Percentiles rank a stretch among this genome's conserved stretches.
phyloP scores from a whole-genome alignment of 2,329 filamentous ascomycete genomes.

The Aspergillus sp. region DNA sequence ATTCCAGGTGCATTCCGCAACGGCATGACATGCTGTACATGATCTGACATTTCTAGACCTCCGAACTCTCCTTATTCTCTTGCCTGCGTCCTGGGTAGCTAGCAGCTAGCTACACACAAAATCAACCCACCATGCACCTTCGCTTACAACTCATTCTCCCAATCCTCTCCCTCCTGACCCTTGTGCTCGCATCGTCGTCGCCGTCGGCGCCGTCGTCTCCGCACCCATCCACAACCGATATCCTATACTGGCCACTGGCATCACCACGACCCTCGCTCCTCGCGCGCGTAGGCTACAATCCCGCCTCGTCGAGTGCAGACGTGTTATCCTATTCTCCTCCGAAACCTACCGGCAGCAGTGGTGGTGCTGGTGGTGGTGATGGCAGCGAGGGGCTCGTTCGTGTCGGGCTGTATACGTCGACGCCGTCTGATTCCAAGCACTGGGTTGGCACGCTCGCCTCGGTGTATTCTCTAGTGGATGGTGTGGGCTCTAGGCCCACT shows the following conservation, averaged over 20 bases:
- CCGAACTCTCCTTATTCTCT: background rate
- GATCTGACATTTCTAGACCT: too few relatives aligned
- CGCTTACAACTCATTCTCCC: slow-evolving; percentile 3
- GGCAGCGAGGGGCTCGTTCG: slow-evolving; percentile 44
- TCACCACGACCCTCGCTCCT: slow-evolving; percentile 27
- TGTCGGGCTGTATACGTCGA: slow-evolving; percentile 43
- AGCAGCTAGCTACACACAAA: background rate
- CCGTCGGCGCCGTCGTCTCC: slow-evolving; percentile 6
- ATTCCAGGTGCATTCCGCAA: too few relatives aligned
- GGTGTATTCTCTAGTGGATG: slow-evolving; percentile 21
- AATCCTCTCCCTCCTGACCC: slow-evolving; percentile 7
- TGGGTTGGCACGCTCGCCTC: slow-evolving; percentile 37
- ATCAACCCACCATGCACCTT: background rate
- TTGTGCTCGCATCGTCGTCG: slow-evolving; percentile 10
- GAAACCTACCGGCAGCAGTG: slow-evolving; percentile 2
- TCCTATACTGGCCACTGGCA: slow-evolving; percentile 32
- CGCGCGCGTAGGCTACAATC: slow-evolving; percentile 36
- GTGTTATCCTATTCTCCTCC: slow-evolving; percentile 35
- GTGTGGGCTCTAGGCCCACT: slow-evolving; percentile 19
- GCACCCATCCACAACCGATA: slow-evolving; percentile 20
- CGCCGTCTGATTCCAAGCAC: slow-evolving; percentile 24
- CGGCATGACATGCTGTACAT: too few relatives aligned
- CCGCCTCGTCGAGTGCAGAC: slow-evolving; percentile 26
- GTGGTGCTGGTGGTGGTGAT: slow-evolving; percentile 8
- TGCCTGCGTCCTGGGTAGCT: background rate